Evolutionary conservation across 2,329 filamentous ascomycete species (phyloP).

Genomic region (Stachybotrys echinatus): DNA sequence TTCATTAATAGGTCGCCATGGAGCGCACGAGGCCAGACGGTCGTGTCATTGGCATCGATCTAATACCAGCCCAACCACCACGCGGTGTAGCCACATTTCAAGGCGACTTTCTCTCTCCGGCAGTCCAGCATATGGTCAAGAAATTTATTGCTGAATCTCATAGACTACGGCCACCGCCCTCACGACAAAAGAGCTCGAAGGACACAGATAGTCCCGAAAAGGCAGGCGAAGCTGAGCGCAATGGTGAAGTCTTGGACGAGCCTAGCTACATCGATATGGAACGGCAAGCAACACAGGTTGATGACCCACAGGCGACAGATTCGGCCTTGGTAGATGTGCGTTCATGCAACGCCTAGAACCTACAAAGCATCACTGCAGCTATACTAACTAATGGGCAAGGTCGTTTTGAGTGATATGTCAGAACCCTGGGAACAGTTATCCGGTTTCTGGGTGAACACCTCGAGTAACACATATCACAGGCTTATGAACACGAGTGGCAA

Average conservation of each 20-base stretch:
- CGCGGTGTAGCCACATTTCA: slow-evolving; percentile 91
- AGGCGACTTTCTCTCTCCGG: slow-evolving; percentile 78
- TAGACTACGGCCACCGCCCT: slow-evolving; percentile 8
- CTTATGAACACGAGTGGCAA: slow-evolving; percentile 99
- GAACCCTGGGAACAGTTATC: slow-evolving; percentile 83
- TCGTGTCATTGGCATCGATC: slow-evolving; percentile 83
- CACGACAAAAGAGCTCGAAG: slow-evolving; percentile 2
- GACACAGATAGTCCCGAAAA: slow-evolving; percentile 16
- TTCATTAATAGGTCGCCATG: slow-evolving; percentile 62
- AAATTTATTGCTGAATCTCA: slow-evolving; percentile 64
- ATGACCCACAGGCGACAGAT: slow-evolving; percentile 19
- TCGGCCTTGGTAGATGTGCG: slow-evolving; percentile 61
- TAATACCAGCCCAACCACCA: slow-evolving; percentile 88
- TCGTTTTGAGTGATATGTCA: slow-evolving; percentile 99
- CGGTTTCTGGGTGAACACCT: slow-evolving; percentile 76
- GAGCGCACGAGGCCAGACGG: slow-evolving; percentile 72
- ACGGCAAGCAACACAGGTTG: slow-evolving; percentile 28
- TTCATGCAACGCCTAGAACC: slow-evolving; percentile 6
- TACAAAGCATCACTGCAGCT: background rate
- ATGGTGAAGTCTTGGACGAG: too few relatives aligned
- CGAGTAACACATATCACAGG: slow-evolving; percentile 96
- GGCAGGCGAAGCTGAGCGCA: slow-evolving; percentile 12
- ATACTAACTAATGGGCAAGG: slow-evolving; percentile 28
- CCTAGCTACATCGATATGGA: slow-evolving; percentile 65
- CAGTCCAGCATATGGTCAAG: slow-evolving; percentile 71